A percentile compares a stretch with the other conserved stretches of the same genome.
These are phyloP conservation scores for Cladosporium sp. DNA, from an alignment of 2,329 filamentous ascomycete genomes.

Conservation along the genomic window DNA sequence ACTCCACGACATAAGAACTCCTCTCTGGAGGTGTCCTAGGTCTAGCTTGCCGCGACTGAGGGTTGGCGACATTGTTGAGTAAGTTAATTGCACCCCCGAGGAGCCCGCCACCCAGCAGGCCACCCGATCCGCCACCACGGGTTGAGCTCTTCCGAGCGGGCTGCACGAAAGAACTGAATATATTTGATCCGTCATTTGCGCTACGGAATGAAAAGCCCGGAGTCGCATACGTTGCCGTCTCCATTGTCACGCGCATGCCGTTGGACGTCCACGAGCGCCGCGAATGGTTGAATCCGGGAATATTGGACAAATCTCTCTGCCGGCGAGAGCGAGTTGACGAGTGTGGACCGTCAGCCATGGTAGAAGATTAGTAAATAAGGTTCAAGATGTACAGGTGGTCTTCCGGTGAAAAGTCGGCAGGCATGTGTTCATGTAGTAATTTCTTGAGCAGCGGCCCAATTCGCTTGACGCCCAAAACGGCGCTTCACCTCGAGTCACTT, in stretches of 20 bases:
- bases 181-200: slow-evolving; percentile 1
- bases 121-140: background rate
- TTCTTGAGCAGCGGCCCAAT: background rate
- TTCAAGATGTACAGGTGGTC: background rate
- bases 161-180: background rate
- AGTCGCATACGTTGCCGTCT: slow-evolving; percentile 23
- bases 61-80: slow-evolving; percentile 18
- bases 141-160: background rate
- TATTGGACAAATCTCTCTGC: slow-evolving; percentile 6
- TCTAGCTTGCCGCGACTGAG: background rate
- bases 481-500: background rate
- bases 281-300: slow-evolving; percentile 14
- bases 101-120: slow-evolving; percentile 18
- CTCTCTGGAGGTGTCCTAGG: background rate
- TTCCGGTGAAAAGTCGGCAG: background rate
- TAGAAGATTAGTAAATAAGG: background rate
- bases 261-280: slow-evolving; percentile 25
- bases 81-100: slow-evolving; percentile 25
- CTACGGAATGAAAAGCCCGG: slow-evolving; percentile 24
- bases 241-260: slow-evolving; percentile 25
- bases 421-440: background rate
- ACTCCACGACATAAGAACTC: background rate
- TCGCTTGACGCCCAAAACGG: background rate
- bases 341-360: background rate
- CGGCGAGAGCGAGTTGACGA: slow-evolving; percentile 1